phyloP scores from a whole-genome alignment of 1,284 basidiomycete genomes.

The Ganoderma lingzhi region DNA sequence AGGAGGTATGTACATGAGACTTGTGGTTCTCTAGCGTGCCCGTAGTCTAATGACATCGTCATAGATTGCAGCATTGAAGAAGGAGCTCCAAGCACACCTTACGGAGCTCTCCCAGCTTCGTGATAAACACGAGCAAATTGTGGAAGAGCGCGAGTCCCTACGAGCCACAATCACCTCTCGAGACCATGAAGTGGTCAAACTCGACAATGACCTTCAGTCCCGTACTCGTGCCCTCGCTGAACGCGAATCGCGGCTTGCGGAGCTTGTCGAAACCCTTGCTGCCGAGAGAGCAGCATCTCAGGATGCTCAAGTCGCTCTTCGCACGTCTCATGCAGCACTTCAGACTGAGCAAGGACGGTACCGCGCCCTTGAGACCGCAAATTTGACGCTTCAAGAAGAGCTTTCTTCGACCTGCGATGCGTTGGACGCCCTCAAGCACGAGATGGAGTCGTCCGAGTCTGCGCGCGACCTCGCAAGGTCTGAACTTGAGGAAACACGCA shows the following conservation, averaged over 20 bases:
- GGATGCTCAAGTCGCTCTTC: conserved; percentile 6
- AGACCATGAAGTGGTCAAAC: conserved; percentile 14
- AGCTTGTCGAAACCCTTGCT: conserved; percentile 11
- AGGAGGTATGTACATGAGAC: conserved; percentile 4
- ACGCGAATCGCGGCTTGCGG: conserved; percentile 7
- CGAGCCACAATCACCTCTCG: conserved; percentile 17
- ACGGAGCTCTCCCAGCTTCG: conserved; percentile 20
- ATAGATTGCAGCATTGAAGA: conserved; percentile 17
- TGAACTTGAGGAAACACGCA: conserved; percentile 13
- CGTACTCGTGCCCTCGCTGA: conserved; percentile 15
- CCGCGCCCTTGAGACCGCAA: conserved; percentile 3
- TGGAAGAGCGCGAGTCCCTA: conserved; percentile 24
- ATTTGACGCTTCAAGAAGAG: not conserved
- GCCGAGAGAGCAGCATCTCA: not conserved
- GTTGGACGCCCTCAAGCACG: not conserved
- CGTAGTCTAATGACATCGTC: not conserved
- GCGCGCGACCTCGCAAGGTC: not conserved
- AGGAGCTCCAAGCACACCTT: conserved; percentile 19
- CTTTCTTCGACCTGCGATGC: conserved; percentile 5
- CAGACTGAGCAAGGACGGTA: conserved; percentile 4
- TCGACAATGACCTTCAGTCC: conserved; percentile 19
- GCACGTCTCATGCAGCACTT: conserved; percentile 2
- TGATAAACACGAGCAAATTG: conserved; percentile 19
- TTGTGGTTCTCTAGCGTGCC: not conserved
- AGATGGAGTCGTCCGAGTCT: conserved; percentile 8